Conservation (phyloP, 768 basidiomycete genomes). For the Tylopilus intermedius region DNA sequence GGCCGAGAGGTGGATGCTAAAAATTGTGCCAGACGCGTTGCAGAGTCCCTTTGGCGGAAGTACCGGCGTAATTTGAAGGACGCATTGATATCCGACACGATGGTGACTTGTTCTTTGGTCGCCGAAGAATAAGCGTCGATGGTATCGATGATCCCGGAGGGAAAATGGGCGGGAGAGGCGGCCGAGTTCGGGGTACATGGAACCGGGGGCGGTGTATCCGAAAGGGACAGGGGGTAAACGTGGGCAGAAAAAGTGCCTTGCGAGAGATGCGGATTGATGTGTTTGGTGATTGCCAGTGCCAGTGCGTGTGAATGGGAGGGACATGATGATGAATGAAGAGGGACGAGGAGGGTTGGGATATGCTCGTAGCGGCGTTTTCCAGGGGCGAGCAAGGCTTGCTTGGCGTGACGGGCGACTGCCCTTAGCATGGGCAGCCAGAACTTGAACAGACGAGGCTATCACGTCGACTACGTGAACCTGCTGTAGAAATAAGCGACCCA, state of each 20-base stretch:
- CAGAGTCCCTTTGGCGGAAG: slow-evolving; percentile 32
- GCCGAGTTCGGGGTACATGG: neutral
- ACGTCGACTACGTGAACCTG: slow-evolving; percentile 7
- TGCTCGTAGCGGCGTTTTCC: slow-evolving; percentile 11
- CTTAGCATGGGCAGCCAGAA: slow-evolving; percentile 68
- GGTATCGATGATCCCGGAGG: slow-evolving; percentile 20
- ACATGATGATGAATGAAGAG: slow-evolving; percentile 22
- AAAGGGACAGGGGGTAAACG: neutral
- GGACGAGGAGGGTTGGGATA: neutral
- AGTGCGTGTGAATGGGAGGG: slow-evolving; percentile 14
- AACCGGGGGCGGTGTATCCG: neutral
- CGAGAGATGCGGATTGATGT: neutral
- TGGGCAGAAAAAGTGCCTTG: slow-evolving; percentile 5
- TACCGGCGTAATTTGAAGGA: slow-evolving; percentile 23
- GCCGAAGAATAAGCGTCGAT: slow-evolving; percentile 25
- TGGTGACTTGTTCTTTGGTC: slow-evolving; percentile 8
- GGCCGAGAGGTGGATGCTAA: slow-evolving; percentile 35
- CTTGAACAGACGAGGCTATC: slow-evolving; percentile 31
- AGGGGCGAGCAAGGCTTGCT: slow-evolving; percentile 32
- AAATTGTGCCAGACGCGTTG: slow-evolving; percentile 30
- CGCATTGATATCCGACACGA: slow-evolving; percentile 16
- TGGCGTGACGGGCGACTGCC: slow-evolving; percentile 52
- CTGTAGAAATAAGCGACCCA: neutral
- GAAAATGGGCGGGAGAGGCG: slow-evolving; percentile 15
- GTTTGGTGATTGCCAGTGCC: slow-evolving; percentile 12